Base-by-base conservation (phyloP, 306 rosid genomes). In the Delonix regia region DNA sequence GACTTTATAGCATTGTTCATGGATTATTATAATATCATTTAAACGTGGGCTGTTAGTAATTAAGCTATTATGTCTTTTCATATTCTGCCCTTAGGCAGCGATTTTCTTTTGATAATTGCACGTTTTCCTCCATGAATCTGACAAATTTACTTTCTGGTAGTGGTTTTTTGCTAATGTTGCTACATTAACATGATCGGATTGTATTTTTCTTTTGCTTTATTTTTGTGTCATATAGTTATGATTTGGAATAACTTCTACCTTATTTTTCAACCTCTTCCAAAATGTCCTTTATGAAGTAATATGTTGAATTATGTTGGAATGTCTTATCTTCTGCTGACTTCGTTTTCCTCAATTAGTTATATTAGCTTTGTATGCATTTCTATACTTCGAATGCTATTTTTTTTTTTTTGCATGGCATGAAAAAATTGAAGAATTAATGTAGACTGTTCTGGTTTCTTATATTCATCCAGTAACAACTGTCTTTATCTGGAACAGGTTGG, bases 401-500 rank as follows among this genome's bases (percentile, higher is more conserved):
- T 44, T 3, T 45, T n/a, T n/a, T n/a, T n/a, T n/a, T n/a, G n/a
- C n/a, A n/a, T n/a, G n/a, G n/a, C n/a, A n/a, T n/a, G 4, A 30
- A 30, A 30, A 30, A 1, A 30, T 30, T 30, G 4, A 30, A 30
- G 33, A 4, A 30, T 30, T 30, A 21, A 25, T 53, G 6, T 6
- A 15, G 7, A 13, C n/a, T 19, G 5, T 16, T 69, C 6, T 0
- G 24, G n/a, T 6, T 39, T 18, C 6, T 11, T 30, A 16, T 59
- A 9, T n/a, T 38, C 2, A 10, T 45, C 6, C 13, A 11, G 41
- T 64, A 4, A 56, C 44, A 11, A 0, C 11, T 39, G 3, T 71
- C 0, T 66, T 5, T 4, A 44, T 33, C 2, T 52, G 13, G 13
- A 24, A 47, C 63, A 92, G 97, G 99, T 94, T 34, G 97, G 95